These are phyloP conservation scores for Tarenaya hassleriana DNA, from an alignment of 345 rosid species.

Conservation along the genomic window DNA sequence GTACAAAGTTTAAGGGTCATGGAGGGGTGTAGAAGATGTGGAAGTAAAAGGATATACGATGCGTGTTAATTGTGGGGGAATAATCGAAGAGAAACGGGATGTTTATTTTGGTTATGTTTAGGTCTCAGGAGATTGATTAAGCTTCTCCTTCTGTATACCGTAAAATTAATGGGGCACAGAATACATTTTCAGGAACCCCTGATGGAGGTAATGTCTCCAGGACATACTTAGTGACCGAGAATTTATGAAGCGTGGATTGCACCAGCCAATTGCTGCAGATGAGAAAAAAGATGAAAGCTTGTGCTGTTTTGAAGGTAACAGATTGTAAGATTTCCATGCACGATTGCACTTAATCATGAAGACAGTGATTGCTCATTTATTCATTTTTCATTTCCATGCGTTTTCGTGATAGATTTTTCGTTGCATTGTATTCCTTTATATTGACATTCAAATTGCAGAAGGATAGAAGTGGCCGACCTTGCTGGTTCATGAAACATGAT, in stretches of 20 bases:
- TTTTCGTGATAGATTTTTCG: constrained; percentile 14
- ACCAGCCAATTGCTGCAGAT: constrained; percentile 60
- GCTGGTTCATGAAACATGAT: constrained; percentile 63
- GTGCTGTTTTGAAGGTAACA: constrained; percentile 70
- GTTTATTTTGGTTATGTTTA: constrained; percentile 11
- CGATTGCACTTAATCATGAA: constrained; percentile 1
- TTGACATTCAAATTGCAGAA: constrained; percentile 44
- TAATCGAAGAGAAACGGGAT: too few relatives aligned
- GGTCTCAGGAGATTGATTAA: constrained; percentile 10
- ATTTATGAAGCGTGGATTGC: constrained; percentile 50
- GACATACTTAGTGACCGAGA: constrained; percentile 64
- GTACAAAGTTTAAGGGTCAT: constrained; percentile 13
- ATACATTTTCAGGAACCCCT: constrained; percentile 68
- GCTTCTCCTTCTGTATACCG: constrained; percentile 12
- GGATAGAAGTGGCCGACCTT: constrained; percentile 55
- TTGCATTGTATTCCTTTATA: constrained; percentile 12
- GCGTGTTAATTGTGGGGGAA: too few relatives aligned
- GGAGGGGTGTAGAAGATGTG: constrained; percentile 13
- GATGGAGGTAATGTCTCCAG: constrained; percentile 88
- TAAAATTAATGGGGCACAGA: constrained; percentile 6
- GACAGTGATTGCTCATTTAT: constrained; percentile 4
- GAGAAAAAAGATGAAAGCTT: constrained; percentile 76
- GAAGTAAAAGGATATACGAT: constrained; percentile 8
- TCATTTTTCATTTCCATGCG: constrained; percentile 35
- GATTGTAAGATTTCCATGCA: not conserved